phyloP scores from a whole-genome alignment of 225 moss, liverwort and hornwort species.

The Pleurozium schreberi region DNA sequence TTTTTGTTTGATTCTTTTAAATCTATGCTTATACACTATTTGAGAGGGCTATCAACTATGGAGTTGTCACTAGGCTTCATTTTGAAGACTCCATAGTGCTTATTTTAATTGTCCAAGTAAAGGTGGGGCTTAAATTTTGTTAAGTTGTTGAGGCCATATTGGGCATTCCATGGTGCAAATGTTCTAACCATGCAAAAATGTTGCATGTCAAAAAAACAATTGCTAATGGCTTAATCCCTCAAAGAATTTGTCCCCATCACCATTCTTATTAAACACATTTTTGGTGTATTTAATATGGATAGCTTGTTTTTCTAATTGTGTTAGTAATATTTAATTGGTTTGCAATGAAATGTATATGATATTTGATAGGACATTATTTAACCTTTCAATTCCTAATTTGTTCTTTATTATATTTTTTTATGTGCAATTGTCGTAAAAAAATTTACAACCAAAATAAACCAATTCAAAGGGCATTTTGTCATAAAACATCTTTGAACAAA shows the following conservation, averaged over 20 bases:
- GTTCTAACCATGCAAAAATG: background rate
- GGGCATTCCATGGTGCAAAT: rapidly evolving
- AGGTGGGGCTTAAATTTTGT: rapidly evolving
- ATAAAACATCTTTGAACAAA: background rate
- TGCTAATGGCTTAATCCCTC: background rate
- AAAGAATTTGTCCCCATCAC: background rate
- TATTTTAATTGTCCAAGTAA: rapidly evolving
- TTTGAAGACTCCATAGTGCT: rapidly evolving
- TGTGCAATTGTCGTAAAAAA: background rate
- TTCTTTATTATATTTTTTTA: background rate
- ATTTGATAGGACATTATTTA: background rate
- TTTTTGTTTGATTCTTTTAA: rapidly evolving
- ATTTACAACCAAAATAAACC: background rate
- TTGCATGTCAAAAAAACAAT: background rate
- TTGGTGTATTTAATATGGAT: rapidly evolving
- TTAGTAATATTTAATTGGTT: background rate
- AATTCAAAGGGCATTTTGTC: background rate
- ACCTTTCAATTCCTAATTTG: no score
- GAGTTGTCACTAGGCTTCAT: background rate
- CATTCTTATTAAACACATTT: background rate
- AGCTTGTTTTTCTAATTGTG: background rate
- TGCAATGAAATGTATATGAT: background rate
- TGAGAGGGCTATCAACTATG: background rate
- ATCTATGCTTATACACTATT: rapidly evolving
- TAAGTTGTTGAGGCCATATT: rapidly evolving